Evolutionary conservation across 495 filamentous ascomycete species (phyloP).

Genomic region (Annulohypoxylon bovei): DNA sequence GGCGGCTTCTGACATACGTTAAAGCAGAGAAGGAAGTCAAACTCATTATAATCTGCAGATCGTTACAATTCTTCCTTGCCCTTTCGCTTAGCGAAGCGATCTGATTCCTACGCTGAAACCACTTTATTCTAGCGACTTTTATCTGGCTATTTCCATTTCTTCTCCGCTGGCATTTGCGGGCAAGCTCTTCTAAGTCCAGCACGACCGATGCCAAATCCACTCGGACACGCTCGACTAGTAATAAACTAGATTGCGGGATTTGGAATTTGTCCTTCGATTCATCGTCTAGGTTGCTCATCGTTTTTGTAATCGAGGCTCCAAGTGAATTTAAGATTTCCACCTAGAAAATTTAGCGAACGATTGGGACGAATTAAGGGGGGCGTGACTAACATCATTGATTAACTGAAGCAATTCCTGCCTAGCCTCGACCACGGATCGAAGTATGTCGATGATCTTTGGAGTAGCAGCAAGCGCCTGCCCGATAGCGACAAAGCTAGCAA

Average conservation of each 20-base stretch:
- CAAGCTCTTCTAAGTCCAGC: neutral
- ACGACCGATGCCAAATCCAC: neutral
- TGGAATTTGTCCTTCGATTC: neutral
- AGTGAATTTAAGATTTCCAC: slow-evolving; percentile 1
- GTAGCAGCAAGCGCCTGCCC: slow-evolving; percentile 31
- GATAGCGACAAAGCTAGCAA: slow-evolving; percentile 41
- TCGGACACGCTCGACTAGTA: neutral
- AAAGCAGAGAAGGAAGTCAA: neutral
- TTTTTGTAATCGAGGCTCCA: neutral
- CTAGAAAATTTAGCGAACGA: neutral
- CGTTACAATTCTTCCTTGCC: slow-evolving; percentile 1
- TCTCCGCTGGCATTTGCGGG: neutral
- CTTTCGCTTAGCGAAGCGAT: slow-evolving; percentile 10
- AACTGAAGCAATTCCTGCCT: slow-evolving; percentile 25
- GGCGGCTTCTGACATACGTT: neutral
- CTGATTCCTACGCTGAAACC: neutral
- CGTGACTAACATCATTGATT: slow-evolving; percentile 7
- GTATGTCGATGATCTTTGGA: slow-evolving; percentile 28
- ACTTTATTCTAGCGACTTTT: slow-evolving; percentile 1
- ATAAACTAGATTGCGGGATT: neutral
- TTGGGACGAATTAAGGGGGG: neutral
- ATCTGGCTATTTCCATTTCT: neutral
- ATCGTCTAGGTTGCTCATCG: neutral
- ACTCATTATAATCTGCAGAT: neutral
- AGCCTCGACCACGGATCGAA: slow-evolving; percentile 9